Evolutionary conservation across 208 protist species (phyloP), one percentile per base, ranked within the genome.

Genomic region (Wallacemonas sp.): DNA sequence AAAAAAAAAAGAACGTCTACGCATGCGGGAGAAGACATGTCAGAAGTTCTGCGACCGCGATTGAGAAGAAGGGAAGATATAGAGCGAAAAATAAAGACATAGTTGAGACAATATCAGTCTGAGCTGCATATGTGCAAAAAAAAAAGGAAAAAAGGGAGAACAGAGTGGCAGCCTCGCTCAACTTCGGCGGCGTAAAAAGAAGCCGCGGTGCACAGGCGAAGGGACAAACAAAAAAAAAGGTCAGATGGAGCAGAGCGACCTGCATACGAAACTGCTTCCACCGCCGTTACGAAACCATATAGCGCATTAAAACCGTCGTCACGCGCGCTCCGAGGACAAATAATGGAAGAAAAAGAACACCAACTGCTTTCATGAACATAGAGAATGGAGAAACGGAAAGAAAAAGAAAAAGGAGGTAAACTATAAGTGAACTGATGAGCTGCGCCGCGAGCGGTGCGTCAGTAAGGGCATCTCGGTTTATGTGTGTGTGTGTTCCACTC

Each of bases 1-100:
- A 44, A 66, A 76, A 65, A 76, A 71, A 76, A 71, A 71, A 21
- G 1, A 60, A 72, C 5, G 19, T n/a, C n/a, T n/a, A n/a, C n/a
- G n/a, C n/a, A n/a, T n/a, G n/a, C n/a, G n/a, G n/a, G n/a, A n/a
- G n/a, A n/a, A n/a, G n/a, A n/a, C n/a, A n/a, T n/a, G n/a, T n/a
- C n/a, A n/a, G n/a, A n/a, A n/a, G n/a, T n/a, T n/a, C n/a, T n/a
- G n/a, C n/a, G n/a, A n/a, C n/a, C n/a, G n/a, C n/a, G n/a, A n/a
- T n/a, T n/a, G 54, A 41, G 50, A 45, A 41, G 69, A 53, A 70
- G 46, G 24, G 37, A n/a, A n/a, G n/a, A n/a, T n/a, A n/a, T 44
- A 42, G 17, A 32, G 10, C 17, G 54, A 21, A 48, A 44, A 32
- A 44, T 39, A 46, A 64, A 36, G 39, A 30, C 29, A 26, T 59